phyloP scores from a whole-genome alignment of 139 green algal genomes.

The Tetraselmis striata region DNA sequence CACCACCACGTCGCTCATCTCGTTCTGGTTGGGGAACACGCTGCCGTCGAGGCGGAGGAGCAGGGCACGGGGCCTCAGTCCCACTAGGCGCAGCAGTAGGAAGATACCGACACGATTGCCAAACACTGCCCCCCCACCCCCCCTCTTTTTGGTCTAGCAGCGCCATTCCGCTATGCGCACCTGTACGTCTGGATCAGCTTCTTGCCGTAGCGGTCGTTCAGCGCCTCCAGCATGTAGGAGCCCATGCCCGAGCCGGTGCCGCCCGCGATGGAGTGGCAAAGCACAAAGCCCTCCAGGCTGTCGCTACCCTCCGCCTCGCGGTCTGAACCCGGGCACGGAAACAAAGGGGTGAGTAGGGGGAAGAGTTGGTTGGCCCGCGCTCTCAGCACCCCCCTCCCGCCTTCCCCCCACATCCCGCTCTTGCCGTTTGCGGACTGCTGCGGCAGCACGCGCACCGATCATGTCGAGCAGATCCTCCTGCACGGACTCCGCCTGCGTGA shows the following conservation, averaged over 20 bases:
- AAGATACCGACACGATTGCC: no score
- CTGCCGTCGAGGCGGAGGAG: conserved; percentile 46
- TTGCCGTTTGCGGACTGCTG: no score
- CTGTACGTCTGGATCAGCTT: conserved; percentile 96
- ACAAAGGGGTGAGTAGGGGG: no score
- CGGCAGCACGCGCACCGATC: conserved; percentile 87
- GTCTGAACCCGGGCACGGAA: conserved; percentile 65
- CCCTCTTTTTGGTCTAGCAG: no score
- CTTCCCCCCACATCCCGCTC: no score
- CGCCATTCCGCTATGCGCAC: no score
- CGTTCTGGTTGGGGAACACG: conserved; percentile 97
- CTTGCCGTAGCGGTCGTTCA: conserved; percentile 89
- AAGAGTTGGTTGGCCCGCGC: no score
- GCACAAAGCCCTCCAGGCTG: conserved; percentile 92
- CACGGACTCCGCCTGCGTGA: conserved; percentile 78
- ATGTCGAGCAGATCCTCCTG: conserved; percentile 97
- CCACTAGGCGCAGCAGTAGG: no score
- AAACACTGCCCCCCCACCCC: no score
- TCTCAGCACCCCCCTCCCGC: no score
- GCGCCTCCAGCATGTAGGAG: conserved; percentile 92
- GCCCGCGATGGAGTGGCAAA: conserved; percentile 96
- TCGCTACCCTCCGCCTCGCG: conserved; percentile 96
- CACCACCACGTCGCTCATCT: conserved; percentile 93
- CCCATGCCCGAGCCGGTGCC: conserved; percentile 95
- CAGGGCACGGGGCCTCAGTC: neutral